phyloP scores from a whole-genome alignment of 352 stramenopile genomes.

The Phytopythium delawarense region DNA sequence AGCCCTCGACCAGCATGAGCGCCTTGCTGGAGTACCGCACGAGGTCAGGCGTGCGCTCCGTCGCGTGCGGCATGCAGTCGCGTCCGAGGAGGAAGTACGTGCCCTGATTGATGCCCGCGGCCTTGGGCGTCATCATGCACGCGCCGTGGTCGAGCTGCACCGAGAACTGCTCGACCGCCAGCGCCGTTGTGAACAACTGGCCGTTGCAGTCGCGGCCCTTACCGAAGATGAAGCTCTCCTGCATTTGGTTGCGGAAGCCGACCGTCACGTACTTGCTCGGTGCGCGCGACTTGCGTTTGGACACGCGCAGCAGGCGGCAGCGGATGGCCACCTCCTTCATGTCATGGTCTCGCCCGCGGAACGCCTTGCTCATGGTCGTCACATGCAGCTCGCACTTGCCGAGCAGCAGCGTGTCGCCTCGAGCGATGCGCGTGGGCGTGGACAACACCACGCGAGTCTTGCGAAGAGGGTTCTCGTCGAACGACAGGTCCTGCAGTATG shows the following conservation, averaged over 20 bases:
- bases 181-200: slow-evolving; percentile 48
- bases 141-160: slow-evolving; percentile 57
- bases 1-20: slow-evolving; percentile 63
- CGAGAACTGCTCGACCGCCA: slow-evolving; percentile 61
- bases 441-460: slow-evolving; percentile 52
- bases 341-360: slow-evolving; percentile 50
- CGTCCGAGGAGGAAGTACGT: slow-evolving; percentile 69
- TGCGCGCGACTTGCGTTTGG: slow-evolving; percentile 51
- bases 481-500: slow-evolving; percentile 66
- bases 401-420: slow-evolving; percentile 57
- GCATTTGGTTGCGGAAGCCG: slow-evolving; percentile 39
- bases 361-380: slow-evolving; percentile 40
- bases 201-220: slow-evolving; percentile 55
- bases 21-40: slow-evolving; percentile 67
- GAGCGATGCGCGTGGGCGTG: slow-evolving; percentile 37
- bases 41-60: slow-evolving; percentile 29
- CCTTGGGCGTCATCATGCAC: slow-evolving; percentile 52
- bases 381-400: slow-evolving; percentile 50
- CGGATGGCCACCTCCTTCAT: slow-evolving; percentile 63
- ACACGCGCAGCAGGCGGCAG: slow-evolving; percentile 56
- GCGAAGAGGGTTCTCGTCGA: slow-evolving; percentile 46
- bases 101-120: slow-evolving; percentile 58
- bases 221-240: slow-evolving; percentile 45
- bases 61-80: slow-evolving; percentile 35
- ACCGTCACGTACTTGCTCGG: slow-evolving; percentile 49